phyloP scores from a whole-genome alignment of 768 basidiomycete genomes.

The Pisolithus microcarpus region DNA sequence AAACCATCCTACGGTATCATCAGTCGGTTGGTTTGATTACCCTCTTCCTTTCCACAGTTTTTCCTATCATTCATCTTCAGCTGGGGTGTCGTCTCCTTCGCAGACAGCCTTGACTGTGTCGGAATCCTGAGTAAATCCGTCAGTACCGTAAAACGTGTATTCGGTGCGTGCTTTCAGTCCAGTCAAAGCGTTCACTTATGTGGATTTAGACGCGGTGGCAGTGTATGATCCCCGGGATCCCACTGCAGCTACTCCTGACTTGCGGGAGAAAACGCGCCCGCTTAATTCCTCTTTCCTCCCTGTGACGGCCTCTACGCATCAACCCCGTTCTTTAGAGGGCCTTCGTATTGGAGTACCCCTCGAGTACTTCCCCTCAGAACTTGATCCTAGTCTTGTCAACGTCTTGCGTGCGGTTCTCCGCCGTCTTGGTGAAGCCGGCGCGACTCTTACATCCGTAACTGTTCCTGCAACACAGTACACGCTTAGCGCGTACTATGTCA shows the following conservation, averaged over 20 bases:
- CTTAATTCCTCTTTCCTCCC: slow-evolving; percentile 14
- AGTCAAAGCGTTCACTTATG: not conserved
- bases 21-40: slow-evolving; percentile 52
- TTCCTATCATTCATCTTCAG: slow-evolving; percentile 32
- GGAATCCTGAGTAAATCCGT: slow-evolving; percentile 66
- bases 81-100: slow-evolving; percentile 88
- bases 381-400: slow-evolving; percentile 36
- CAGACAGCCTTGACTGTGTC: slow-evolving; percentile 92
- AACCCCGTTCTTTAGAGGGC: slow-evolving; percentile 27
- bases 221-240: slow-evolving; percentile 65
- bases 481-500: slow-evolving; percentile 91
- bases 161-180: slow-evolving; percentile 43
- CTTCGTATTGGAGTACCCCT: slow-evolving; percentile 59
- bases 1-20: slow-evolving; percentile 94
- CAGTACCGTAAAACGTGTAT: slow-evolving; percentile 43
- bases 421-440: slow-evolving; percentile 45
- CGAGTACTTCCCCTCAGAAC: slow-evolving; percentile 78
- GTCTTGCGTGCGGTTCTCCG: slow-evolving; percentile 42
- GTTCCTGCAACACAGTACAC: slow-evolving; percentile 66
- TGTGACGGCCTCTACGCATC: not conserved
- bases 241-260: slow-evolving; percentile 48
- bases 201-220: slow-evolving; percentile 26
- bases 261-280: slow-evolving; percentile 31
- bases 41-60: slow-evolving; percentile 1
- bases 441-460: slow-evolving; percentile 63